Evolutionary conservation across 345 rosid genomes (phyloP), one percentile per base, ranked within the genome.

Genomic region (Ceriops zippeliana): DNA sequence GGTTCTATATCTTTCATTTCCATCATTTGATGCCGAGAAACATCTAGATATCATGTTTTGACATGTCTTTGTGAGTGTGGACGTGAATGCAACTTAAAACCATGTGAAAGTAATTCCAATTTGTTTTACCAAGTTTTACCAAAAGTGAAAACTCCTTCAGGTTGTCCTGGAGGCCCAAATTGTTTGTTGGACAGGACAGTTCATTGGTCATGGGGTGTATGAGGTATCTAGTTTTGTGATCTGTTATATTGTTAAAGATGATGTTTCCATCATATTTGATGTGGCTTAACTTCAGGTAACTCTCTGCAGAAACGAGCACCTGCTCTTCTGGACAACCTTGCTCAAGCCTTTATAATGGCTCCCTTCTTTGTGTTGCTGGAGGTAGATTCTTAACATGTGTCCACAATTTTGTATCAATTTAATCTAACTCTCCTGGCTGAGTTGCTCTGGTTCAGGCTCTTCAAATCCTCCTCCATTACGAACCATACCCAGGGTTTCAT

Each of bases 281-380:
- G 58, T 65, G 63, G 46, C 54, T 72, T 38, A 67, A 26, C 32
- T 66, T 61, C 66, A 63, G 49, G 62, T 26, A 7, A 38, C 61
- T 34, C 57, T 24, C 53, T 73, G 70, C 86, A 84, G 88, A 84
- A 78, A 75, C 84, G 88, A 76, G 89, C 90, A 16, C 92, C 92
- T 0, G 87, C 92, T 38, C 85, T 84, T 52, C 56, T 82, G 52
- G 90, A 87, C 78, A 83, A 82, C 73, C 85, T 87, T 37, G 37
- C 37, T 58, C 89, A 87, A 76, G 91, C 91, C 51, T 78, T 87
- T 35, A 4, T 85, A 70, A 85, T 83, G 89, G 89, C 91, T 76
- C 91, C 89, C 64, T 83, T 83, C 77, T 85, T 85, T 75, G 87
- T 87, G 66, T 72, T 85, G 34, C 69, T 87, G 58, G 91, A 87